Conservation (phyloP, 345 rosid species). For the Eucalyptus marginata region DNA sequence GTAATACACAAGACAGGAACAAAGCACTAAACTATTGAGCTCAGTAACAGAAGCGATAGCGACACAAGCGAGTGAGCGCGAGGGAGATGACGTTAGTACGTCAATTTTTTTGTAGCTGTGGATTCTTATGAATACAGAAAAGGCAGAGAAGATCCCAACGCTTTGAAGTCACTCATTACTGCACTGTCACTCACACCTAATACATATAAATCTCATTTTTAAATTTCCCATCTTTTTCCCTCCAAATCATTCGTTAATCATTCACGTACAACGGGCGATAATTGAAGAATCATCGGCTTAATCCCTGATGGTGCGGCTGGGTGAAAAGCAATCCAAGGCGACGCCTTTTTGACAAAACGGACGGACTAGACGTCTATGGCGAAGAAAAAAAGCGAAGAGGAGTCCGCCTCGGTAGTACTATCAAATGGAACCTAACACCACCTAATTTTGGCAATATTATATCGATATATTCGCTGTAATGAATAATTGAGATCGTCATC, state of each 20-base stretch:
- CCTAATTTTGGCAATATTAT: neutral
- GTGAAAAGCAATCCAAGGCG: neutral
- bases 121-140: neutral
- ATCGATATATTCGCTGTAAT: neutral
- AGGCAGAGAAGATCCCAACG: neutral
- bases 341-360: neutral
- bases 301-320: neutral
- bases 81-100: constrained; percentile 2
- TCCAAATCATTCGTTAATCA: neutral
- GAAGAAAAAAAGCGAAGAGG: neutral
- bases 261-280: neutral
- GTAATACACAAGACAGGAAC: neutral
- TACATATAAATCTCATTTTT: neutral
- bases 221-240: neutral
- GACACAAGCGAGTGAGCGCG: neutral
- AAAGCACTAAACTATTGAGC: neutral
- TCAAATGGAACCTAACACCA: neutral
- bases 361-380: neutral
- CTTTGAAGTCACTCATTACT: constrained; percentile 26
- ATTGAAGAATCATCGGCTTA: neutral
- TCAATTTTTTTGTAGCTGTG: constrained; percentile 19
- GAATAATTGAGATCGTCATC: neutral
- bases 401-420: neutral
- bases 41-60: neutral
- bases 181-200: neutral